Percentiles rank a stretch among this genome's conserved stretches.
These are phyloP conservation scores for Tricholoma sp. DNA, from an alignment of 768 basidiomycete species.

Conservation along the genomic window DNA sequence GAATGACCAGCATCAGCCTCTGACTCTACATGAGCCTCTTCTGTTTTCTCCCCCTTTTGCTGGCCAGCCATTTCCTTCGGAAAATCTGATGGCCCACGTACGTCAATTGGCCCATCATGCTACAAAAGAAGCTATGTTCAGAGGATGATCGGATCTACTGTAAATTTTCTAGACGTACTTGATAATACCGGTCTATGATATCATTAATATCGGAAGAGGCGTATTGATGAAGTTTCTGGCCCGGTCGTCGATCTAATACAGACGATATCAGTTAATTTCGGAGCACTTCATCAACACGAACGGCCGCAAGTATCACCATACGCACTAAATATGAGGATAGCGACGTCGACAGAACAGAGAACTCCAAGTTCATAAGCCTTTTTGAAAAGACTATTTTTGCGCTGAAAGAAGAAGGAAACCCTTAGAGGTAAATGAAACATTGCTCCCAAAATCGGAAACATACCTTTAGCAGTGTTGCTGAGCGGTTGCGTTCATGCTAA, in stretches of 20 bases:
- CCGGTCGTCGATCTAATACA: not conserved
- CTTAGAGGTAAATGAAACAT: not conserved
- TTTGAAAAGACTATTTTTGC: not conserved
- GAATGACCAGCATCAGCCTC: not conserved
- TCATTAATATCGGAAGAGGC: not conserved
- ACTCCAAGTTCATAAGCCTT: not conserved
- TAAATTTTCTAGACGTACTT: not conserved
- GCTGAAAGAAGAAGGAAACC: not conserved
- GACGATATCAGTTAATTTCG: not conserved
- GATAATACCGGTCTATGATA: not conserved
- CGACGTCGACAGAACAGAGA: not conserved
- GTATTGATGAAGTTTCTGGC: not conserved
- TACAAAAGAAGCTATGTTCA: not conserved
- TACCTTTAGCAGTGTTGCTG: not conserved
- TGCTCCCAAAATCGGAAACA: not conserved
- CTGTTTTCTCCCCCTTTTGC: not conserved
- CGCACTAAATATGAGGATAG: not conserved
- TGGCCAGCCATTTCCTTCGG: not conserved
- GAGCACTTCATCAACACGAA: not conserved
- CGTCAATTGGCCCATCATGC: not conserved
- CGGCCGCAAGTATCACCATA: not conserved
- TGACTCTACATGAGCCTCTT: not conserved
- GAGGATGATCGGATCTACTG: too few relatives aligned
- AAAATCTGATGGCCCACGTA: not conserved
- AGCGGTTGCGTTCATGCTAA: not conserved